Conservation (phyloP, 1,284 basidiomycete genomes). For the Meira nashicola region DNA sequence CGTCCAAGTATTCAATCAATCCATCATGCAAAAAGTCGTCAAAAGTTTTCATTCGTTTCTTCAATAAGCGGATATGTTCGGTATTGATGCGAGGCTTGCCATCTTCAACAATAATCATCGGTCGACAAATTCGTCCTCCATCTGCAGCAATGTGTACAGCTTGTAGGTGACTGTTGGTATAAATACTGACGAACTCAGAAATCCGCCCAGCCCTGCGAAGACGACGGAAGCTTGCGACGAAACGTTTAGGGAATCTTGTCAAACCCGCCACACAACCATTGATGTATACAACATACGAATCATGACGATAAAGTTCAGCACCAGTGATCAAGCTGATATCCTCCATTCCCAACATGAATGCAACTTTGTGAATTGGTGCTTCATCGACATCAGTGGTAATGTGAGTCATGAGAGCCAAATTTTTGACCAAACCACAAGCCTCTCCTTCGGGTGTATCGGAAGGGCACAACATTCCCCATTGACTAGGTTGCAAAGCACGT, state of each 20-base stretch:
- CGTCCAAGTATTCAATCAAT: slow-evolving; percentile 98
- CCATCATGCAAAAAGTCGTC: slow-evolving; percentile 91
- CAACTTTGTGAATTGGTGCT: slow-evolving; percentile 80
- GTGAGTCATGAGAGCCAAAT: slow-evolving; percentile 97
- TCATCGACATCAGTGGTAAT: slow-evolving; percentile 99
- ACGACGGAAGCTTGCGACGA: slow-evolving; percentile 84
- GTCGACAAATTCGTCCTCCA: slow-evolving; percentile 95
- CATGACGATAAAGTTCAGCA: slow-evolving; percentile 84
- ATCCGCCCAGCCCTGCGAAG: slow-evolving; percentile 84
- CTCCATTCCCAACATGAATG: slow-evolving; percentile 92
- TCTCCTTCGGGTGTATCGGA: slow-evolving; percentile 99
- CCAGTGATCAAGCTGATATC: slow-evolving; percentile 91
- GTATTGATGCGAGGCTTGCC: slow-evolving; percentile 71
- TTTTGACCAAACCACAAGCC: slow-evolving; percentile 97
- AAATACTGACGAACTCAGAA: slow-evolving; percentile 95
- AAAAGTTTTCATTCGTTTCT: slow-evolving; percentile 73
- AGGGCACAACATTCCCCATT: slow-evolving; percentile 99
- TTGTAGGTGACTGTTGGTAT: slow-evolving; percentile 91
- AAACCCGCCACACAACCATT: slow-evolving; percentile 95
- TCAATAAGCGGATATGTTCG: slow-evolving; percentile 76
- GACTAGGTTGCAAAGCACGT: slow-evolving; percentile 90
- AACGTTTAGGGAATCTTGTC: slow-evolving; percentile 76
- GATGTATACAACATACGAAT: slow-evolving; percentile 91
- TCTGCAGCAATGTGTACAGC: slow-evolving; percentile 96
- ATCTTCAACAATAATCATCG: slow-evolving; percentile 93